Conservation (phyloP, 2,329 filamentous ascomycete genomes). For the Ophiostoma sp. region DNA sequence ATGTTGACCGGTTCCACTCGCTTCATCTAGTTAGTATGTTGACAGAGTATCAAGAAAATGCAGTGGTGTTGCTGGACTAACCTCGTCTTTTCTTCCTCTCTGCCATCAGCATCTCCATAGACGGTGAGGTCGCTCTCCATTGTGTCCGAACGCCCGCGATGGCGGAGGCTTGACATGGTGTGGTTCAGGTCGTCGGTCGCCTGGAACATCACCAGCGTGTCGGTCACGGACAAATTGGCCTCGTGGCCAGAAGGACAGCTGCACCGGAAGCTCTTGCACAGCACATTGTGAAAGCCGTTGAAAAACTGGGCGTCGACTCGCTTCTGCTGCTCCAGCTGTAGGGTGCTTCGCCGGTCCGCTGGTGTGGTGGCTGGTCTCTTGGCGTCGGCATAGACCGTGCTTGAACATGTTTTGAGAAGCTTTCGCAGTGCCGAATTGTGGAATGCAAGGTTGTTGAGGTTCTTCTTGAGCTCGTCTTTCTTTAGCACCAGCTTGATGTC, state of each 20-base stretch:
- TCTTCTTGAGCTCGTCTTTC: neutral
- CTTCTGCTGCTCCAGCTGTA: constrained; percentile 2
- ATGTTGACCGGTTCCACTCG: constrained; percentile 15
- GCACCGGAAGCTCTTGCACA: constrained; percentile 24
- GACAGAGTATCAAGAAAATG: no score
- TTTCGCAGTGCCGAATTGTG: neutral
- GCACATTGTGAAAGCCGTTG: constrained; percentile 24
- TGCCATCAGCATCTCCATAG: neutral
- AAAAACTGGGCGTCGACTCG: constrained; percentile 20
- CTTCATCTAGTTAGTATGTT: neutral
- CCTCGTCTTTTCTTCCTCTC: neutral
- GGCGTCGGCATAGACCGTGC: constrained; percentile 21
- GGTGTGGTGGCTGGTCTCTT: neutral
- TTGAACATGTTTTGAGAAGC: constrained; percentile 23
- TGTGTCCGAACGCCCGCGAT: neutral
- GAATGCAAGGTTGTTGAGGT: neutral
- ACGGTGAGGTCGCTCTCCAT: neutral
- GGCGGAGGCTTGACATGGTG: neutral
- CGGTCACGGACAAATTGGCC: constrained; percentile 25
- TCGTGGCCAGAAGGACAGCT: constrained; percentile 22
- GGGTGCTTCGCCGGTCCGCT: constrained; percentile 11
- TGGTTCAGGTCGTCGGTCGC: constrained; percentile 10
- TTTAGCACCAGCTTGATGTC: neutral
- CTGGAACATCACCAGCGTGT: constrained; percentile 25
- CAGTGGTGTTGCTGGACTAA: neutral